Percentiles rank a stretch among this genome's conserved stretches.
Conservation (phyloP, 2,329 filamentous ascomycete species). For the Colletotrichum horii region DNA sequence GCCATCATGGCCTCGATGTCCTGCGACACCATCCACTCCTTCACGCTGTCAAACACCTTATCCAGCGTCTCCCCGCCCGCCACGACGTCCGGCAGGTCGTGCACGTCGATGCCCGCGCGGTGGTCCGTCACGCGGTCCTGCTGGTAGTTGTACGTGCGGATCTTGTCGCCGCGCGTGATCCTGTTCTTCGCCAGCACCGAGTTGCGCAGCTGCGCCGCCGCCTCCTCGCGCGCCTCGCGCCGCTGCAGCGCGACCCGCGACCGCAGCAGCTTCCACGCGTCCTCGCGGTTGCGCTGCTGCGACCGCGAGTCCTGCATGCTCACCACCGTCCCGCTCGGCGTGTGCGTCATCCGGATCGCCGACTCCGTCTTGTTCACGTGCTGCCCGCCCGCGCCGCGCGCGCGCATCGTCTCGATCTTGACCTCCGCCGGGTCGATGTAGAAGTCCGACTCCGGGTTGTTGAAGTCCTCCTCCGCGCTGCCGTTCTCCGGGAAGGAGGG, state of each 20-base stretch:
- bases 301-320: conserved; percentile 93
- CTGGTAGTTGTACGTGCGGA: conserved; percentile 85
- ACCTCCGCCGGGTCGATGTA: conserved; percentile 88
- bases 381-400: conserved; percentile 90
- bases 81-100: conserved; percentile 82
- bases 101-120: conserved; percentile 77
- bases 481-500: conserved; percentile 74
- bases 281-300: conserved; percentile 86
- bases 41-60: conserved; percentile 78
- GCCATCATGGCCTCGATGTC: conserved; percentile 77
- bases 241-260: conserved; percentile 81
- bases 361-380: conserved; percentile 99
- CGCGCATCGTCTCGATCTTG: conserved; percentile 85
- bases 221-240: conserved; percentile 83
- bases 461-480: conserved; percentile 63
- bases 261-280: conserved; percentile 85
- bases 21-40: conserved; percentile 74
- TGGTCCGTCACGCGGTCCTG: conserved; percentile 87
- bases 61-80: conserved; percentile 75
- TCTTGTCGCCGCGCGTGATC: conserved; percentile 91
- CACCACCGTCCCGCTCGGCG: conserved; percentile 85
- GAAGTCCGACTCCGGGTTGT: conserved; percentile 90
- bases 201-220: conserved; percentile 74
- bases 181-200: conserved; percentile 80
- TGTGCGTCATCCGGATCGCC: conserved; percentile 89